These are phyloP conservation scores for Zymoseptoria pseudotritici DNA, from an alignment of 2,329 filamentous ascomycete genomes.

Conservation along the genomic window DNA sequence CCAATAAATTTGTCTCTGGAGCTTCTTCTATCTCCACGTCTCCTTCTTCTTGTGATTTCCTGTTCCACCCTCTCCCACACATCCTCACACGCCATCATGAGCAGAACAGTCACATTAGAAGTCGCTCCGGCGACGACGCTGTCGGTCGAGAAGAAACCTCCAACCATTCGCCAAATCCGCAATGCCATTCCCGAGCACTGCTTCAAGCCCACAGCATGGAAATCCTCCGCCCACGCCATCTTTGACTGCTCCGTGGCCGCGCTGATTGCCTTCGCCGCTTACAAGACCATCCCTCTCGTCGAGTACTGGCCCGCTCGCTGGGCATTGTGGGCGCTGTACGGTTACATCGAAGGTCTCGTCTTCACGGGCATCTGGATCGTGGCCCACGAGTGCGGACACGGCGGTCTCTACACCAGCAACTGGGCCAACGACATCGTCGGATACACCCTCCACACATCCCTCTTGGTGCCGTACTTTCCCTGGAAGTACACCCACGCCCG, in stretches of 20 bases:
- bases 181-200: slow-evolving; percentile 9
- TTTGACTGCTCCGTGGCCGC: slow-evolving; percentile 4
- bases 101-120: not conserved
- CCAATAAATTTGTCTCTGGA: not conserved
- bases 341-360: slow-evolving; percentile 57
- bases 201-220: slow-evolving; percentile 4
- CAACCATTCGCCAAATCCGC: slow-evolving; percentile 1
- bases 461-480: slow-evolving; percentile 64
- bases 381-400: slow-evolving; percentile 64
- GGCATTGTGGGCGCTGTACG: slow-evolving; percentile 39
- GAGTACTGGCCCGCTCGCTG: slow-evolving; percentile 3
- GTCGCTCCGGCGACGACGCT: not conserved
- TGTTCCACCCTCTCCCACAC: not conserved
- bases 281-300: not conserved
- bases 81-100: not conserved
- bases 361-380: slow-evolving; percentile 65
- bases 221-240: slow-evolving; percentile 6
- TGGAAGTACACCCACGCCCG: slow-evolving; percentile 65
- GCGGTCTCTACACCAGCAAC: slow-evolving; percentile 54
- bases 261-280: slow-evolving; percentile 4
- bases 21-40: not conserved
- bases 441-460: slow-evolving; percentile 57
- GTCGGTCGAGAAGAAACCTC: not conserved
- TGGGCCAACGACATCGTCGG: slow-evolving; percentile 55
- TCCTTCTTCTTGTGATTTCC: not conserved